Conservation (phyloP, 805 yeast species). For the Barnettozyma wickerhamii region DNA sequence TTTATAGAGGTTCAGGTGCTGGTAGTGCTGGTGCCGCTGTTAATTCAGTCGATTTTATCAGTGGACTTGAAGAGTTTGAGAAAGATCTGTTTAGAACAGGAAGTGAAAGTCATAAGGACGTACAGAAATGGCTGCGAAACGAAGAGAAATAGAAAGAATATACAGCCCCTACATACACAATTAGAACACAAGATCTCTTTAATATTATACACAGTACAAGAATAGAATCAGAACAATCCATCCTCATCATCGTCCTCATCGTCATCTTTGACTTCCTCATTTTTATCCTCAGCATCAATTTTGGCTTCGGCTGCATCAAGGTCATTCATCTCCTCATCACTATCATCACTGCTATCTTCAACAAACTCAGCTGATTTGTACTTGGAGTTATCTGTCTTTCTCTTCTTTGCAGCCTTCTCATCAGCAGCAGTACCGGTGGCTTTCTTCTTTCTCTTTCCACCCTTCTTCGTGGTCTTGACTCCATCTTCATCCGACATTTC, state of each 20-base stretch:
- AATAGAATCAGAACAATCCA: conserved; percentile 15
- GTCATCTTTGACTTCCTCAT: conserved; percentile 10
- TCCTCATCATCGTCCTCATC: conserved; percentile 18
- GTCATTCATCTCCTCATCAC: conserved; percentile 21
- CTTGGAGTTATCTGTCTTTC: conserved; percentile 25
- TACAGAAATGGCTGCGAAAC: conserved; percentile 37
- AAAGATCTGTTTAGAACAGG: conserved; percentile 50
- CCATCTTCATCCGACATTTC: conserved; percentile 33
- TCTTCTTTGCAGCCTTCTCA: conserved; percentile 23
- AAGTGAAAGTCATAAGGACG: conserved; percentile 43
- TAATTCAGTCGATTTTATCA: conserved; percentile 6
- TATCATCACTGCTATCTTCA: conserved; percentile 41
- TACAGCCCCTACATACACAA: too few species aligned
- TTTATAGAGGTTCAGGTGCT: conserved; percentile 31
- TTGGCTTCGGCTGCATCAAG: conserved; percentile 20
- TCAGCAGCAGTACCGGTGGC: conserved; percentile 32
- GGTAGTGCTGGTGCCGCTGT: conserved; percentile 1
- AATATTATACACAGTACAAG: conserved; percentile 6
- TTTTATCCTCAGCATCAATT: conserved; percentile 15
- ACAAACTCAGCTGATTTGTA: conserved; percentile 35
- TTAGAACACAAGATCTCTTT: too few species aligned
- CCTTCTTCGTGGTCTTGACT: conserved; percentile 17
- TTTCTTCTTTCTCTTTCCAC: conserved; percentile 21
- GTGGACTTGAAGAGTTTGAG: conserved; percentile 70
- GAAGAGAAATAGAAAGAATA: conserved; percentile 9